Evolutionary conservation across 306 rosid genomes (phyloP).

Genomic region (Alnus glutinosa): DNA sequence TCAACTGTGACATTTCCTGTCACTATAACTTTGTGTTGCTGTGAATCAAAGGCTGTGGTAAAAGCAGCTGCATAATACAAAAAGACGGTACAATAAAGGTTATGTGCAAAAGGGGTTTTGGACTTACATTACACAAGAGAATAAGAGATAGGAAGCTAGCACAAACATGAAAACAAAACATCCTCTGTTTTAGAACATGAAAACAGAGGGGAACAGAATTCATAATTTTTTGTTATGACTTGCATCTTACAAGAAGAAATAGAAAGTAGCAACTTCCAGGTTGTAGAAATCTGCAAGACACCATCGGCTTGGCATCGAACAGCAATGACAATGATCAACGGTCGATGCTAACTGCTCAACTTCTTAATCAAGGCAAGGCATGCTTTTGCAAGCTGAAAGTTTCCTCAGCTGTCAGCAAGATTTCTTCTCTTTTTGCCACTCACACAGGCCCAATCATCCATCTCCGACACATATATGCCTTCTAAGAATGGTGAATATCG

Average conservation of each 20-base stretch:
- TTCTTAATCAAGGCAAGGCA: not conserved
- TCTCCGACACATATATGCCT: conserved; percentile 47
- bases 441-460: conserved; percentile 85
- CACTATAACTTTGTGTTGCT: conserved; percentile 72
- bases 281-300: not conserved
- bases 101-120: not conserved
- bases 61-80: conserved; percentile 48
- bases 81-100: conserved; percentile 1
- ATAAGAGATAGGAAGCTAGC: no score
- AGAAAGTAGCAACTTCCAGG: not conserved
- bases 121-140: no score
- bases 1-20: conserved; percentile 62
- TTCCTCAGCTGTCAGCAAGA: conserved; percentile 21
- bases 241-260: not conserved
- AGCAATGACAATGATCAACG: not conserved
- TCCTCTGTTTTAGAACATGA: no score
- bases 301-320: not conserved
- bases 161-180: no score
- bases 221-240: no score
- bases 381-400: conserved; percentile 5
- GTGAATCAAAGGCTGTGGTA: conserved; percentile 22
- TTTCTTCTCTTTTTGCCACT: conserved; percentile 59
- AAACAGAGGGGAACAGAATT: no score
- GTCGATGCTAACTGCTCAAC: not conserved
- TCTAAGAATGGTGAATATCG: conserved; percentile 73